phyloP scores from a whole-genome alignment of 805 yeast species.

The Zygotorulaspora florentina region DNA sequence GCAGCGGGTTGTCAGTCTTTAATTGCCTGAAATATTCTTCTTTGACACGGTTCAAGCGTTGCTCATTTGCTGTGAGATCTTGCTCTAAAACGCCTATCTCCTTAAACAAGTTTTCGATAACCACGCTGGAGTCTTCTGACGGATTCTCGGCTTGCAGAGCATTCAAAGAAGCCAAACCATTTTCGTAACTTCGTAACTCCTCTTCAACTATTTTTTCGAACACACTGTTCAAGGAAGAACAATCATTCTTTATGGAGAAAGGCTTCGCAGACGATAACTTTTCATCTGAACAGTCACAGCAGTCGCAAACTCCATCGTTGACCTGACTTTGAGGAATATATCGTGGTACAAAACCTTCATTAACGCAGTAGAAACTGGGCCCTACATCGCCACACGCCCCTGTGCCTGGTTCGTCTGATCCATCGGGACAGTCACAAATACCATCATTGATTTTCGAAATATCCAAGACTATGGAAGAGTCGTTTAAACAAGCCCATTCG shows the following conservation, averaged over 20 bases:
- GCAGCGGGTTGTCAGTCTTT: slow-evolving; percentile 21
- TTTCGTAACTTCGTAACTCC: slow-evolving; percentile 56
- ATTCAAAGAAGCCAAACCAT: slow-evolving; percentile 42
- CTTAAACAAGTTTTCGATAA: slow-evolving; percentile 1
- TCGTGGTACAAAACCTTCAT: slow-evolving; percentile 62
- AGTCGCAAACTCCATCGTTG: slow-evolving; percentile 91
- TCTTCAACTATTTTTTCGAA: slow-evolving; percentile 25
- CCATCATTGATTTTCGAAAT: slow-evolving; percentile 74
- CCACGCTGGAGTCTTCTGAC: slow-evolving; percentile 2
- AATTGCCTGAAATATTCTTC: slow-evolving; percentile 18
- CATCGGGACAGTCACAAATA: slow-evolving; percentile 96
- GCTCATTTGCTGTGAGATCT: slow-evolving; percentile 17
- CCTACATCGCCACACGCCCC: slow-evolving; percentile 56
- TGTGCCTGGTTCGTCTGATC: slow-evolving; percentile 96
- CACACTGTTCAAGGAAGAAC: slow-evolving; percentile 28
- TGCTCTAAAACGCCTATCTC: slow-evolving; percentile 11
- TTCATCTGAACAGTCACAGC: slow-evolving; percentile 97
- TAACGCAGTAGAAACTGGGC: slow-evolving; percentile 63
- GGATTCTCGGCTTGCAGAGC: slow-evolving; percentile 20
- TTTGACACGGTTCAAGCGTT: slow-evolving; percentile 20
- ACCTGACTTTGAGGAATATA: slow-evolving; percentile 64
- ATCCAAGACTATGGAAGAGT: slow-evolving; percentile 61
- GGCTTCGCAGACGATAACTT: slow-evolving; percentile 11
- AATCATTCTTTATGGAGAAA: slow-evolving; percentile 12
- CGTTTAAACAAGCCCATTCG: slow-evolving; percentile 64